Evolutionary conservation across 768 basidiomycete genomes (phyloP), one percentile per base, ranked within the genome.

Genomic region (Mycena haematopus): DNA sequence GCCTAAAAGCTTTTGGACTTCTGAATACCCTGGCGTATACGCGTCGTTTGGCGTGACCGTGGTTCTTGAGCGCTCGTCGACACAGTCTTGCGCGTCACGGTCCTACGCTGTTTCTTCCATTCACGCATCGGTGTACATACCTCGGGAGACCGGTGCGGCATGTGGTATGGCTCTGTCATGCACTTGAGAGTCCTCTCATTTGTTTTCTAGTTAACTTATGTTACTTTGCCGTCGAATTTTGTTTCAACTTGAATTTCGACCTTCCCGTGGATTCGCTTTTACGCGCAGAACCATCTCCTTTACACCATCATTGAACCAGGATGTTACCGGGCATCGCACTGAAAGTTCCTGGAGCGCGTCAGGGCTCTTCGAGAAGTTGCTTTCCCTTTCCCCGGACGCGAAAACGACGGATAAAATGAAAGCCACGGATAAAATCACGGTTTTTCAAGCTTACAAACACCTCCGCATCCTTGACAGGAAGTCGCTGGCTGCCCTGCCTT

Each of bases 221-320:
- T 88, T 82, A 78, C 80, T 86, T 85, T 87, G 88, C 82, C 87
- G 86, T 77, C 82, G 77, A 77, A 75, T 81, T 76, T 74, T 83
- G 70, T 76, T 78, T 68, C 79, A 79, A 82, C 77, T 78, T 75
- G 77, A 79, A 72, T 77, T 69, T 72, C 70, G 58, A 76, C 33
- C 42, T 47, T 49, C 60, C 55, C 67, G 59, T 59, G 63, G 57
- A 52, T 57, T 56, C 53, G 21, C 67, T 51, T 56, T 57, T 40
- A 63, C 52, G 27, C 66, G 57, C 53, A 56, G 35, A 7, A 25
- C 19, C 47, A 52, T 35, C 10, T 49, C 67, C 65, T 60, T 63
- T 67, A 52, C 71, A 71, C 60, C 61, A 13, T 2, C 29, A 31
- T 44, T 24, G 19, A 33, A 36, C 46, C 42, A 44, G 38, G 33